Evolutionary conservation across 2,329 filamentous ascomycete genomes (phyloP), one percentile per base, ranked within the genome.

Genomic region (Aspergillus pseudoterreus): DNA sequence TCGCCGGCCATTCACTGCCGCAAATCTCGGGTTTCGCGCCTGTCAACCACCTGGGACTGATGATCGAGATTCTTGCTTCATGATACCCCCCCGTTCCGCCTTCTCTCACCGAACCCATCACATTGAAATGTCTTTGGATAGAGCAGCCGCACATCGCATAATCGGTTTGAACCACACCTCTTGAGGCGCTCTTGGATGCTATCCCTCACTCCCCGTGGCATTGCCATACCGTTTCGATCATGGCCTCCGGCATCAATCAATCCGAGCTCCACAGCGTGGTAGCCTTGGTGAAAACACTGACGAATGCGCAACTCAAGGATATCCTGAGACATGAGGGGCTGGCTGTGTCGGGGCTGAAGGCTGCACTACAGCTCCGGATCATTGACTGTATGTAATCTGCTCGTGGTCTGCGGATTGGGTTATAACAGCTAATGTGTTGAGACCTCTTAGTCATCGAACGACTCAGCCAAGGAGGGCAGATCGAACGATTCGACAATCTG

Each of bases 321-420:
- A 86, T 97, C 58, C 88, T 92, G 65, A 81, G 83, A 57, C 77
- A 82, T 54, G 89, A 95, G 73, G 82, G 84, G 43, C 77, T 95
- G 33, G 81, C 83, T 58, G 87, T 89, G 54, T 88, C 86, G 24
- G 94, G 94, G 17, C 86, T 94, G 63, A 99, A 99, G 77, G 83
- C 84, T 32, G 82, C 88, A 39, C 76, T 97, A 53, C 91, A 96
- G 72, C 75, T 76, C 52, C 86, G 92, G 63, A 88, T 96, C 55
- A 82, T 87, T 57, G 77, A 82, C 53, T 82, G 94, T 97, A 78
- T 72, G 88, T 83, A 50, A 55, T 54, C 49, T 47, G 43, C 47
- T 9, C 30, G 14, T 47, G 43, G 35, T 36, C 14, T 38, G 15
- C 35, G 8, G 14, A n/a, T 17, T n/a, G 35, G 15, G 11, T 17